Conservation (phyloP, 345 rosid species). For the Fremontodendron californicum region DNA sequence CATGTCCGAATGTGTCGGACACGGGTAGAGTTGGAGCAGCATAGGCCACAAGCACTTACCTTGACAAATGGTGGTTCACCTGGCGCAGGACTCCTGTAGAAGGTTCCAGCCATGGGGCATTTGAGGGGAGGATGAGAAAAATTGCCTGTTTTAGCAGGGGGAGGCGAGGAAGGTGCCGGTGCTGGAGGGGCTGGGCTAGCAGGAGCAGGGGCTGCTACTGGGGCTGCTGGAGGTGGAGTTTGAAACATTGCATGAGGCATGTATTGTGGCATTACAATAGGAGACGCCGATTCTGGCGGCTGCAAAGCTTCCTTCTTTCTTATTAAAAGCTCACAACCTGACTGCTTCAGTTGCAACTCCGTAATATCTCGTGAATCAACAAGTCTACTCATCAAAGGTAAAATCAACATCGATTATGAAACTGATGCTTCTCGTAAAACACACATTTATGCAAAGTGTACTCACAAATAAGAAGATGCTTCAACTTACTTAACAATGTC, state of each 20-base stretch:
- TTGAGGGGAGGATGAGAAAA: constrained; percentile 64
- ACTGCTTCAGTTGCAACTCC: constrained; percentile 85
- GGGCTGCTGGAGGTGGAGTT: constrained; percentile 32
- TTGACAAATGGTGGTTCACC: constrained; percentile 91
- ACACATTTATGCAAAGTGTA: not conserved
- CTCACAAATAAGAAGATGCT: not conserved
- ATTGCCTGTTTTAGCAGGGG: constrained; percentile 39
- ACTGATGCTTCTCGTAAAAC: not conserved
- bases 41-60: constrained; percentile 41
- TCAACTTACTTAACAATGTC: constrained; percentile 77
- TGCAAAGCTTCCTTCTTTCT: constrained; percentile 86
- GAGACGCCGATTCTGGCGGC: constrained; percentile 38
- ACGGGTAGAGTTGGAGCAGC: too few relatives aligned
- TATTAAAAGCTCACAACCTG: constrained; percentile 71
- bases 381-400: constrained; percentile 47
- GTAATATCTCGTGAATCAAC: constrained; percentile 87
- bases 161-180: constrained; percentile 33
- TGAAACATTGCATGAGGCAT: constrained; percentile 43
- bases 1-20: too few relatives aligned
- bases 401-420: constrained; percentile 5
- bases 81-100: constrained; percentile 77
- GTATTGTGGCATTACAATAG: constrained; percentile 38
- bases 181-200: constrained; percentile 31
- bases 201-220: constrained; percentile 38
- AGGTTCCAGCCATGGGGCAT: constrained; percentile 98